These are phyloP conservation scores for Fusarium secorum DNA, from an alignment of 2,329 filamentous ascomycete species.

Conservation along the genomic window DNA sequence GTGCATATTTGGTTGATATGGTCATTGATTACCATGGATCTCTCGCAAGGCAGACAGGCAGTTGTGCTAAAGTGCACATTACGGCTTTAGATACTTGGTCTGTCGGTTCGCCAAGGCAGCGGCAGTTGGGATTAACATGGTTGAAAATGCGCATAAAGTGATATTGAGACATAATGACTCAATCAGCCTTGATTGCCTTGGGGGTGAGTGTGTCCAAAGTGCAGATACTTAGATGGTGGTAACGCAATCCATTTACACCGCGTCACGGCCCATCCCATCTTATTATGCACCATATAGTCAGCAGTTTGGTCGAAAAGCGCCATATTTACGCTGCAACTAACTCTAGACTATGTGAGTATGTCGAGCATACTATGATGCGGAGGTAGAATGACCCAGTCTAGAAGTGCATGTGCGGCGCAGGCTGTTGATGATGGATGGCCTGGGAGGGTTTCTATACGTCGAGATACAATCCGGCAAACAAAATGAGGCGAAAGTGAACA, in stretches of 20 bases:
- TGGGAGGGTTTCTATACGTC: constrained; percentile 11
- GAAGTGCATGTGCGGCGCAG: constrained; percentile 14
- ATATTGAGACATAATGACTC: background rate
- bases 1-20: background rate
- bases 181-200: background rate
- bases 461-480: background rate
- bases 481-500: constrained; percentile 25
- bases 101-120: background rate
- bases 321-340: background rate
- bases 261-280: background rate
- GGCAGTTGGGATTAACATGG: background rate
- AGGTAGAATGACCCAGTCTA: constrained; percentile 7
- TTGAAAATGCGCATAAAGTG: background rate
- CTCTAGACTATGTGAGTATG: background rate
- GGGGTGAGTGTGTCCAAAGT: background rate
- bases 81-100: background rate
- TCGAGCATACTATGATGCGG: constrained; percentile 7
- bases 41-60: background rate
- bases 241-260: background rate
- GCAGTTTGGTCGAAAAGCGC: background rate
- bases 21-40: background rate
- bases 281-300: constrained; percentile 21
- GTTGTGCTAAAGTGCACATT: background rate
- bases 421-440: constrained; percentile 11
- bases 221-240: constrained; percentile 6